Base-by-base conservation (phyloP, 1,284 basidiomycete genomes). In the Rhodotorula sp. region DNA sequence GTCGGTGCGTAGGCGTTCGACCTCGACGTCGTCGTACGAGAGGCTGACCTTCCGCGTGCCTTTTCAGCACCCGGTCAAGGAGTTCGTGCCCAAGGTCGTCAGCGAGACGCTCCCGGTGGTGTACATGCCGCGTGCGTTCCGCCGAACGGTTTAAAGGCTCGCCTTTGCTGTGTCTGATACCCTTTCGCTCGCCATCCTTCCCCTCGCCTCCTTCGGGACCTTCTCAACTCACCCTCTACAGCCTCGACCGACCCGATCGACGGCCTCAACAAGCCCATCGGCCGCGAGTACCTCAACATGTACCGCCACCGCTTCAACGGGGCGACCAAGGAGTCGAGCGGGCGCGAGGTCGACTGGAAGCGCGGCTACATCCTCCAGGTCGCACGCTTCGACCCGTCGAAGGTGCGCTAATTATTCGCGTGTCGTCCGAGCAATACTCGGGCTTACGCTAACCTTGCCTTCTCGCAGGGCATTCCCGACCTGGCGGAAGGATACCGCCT, bases 161-260 rank as follows among this genome's bases (percentile, higher is more conserved):
- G n/a, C 9, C 50, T n/a, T 21, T n/a, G 34, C 34, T 34, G 34
- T 34, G 34, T 34, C 34, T 34, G 34, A 34, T 34, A 34, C 34
- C 34, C 25, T 53, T 13, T 16, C 52, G 13, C 52, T 2, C 48
- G 7, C 48, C 48, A 8, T 17, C 17, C 17, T 7, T 25, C 44
- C 5, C 45, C 25, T 8, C 19, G 41, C 21, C 10, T 0, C 46
- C 8, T 4, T 3, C 4, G 46, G 3, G 44, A 21, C 9, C 25
- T 48, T 19, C 60, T 27, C 21, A n/a, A n/a, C 19, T 50, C n/a
- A 4, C 3, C 21, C 13, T 41, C 0, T 1, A 4, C 55, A 71
- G 70, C 70, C 23, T 71, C 62, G n/a, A 71, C 70, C 27, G 56
- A 67, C 12, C 66, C 70, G n/a, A 48, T 71, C 63, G 70, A 71